A percentile compares a stretch with the other conserved stretches of the same genome.
phyloP scores from a whole-genome alignment of 2,329 filamentous ascomycete genomes.

The Achaetomium macrosporum region DNA sequence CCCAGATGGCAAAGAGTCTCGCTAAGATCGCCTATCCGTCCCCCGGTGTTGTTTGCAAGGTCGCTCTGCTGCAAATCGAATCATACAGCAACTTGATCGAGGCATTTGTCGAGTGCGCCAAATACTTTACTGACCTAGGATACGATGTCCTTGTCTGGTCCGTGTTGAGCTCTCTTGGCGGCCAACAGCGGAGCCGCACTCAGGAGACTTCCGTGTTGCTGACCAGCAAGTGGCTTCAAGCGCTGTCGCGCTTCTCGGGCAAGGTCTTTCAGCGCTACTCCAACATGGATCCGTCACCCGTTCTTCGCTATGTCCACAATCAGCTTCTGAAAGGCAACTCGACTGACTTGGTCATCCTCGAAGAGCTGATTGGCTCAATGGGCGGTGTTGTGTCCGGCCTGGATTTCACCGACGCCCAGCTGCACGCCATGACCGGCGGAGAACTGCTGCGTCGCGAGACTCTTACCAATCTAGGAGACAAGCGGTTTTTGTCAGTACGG shows the following conservation, averaged over 20 bases:
- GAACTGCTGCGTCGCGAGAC: conserved; percentile 73
- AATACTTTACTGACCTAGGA: conserved; percentile 86
- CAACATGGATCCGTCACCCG: conserved; percentile 73
- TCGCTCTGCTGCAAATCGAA: conserved; percentile 85
- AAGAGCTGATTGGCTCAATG: conserved; percentile 88
- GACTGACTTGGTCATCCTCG: conserved; percentile 84
- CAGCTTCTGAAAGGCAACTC: conserved; percentile 79
- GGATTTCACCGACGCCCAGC: conserved; percentile 82
- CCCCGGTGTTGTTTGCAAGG: conserved; percentile 84
- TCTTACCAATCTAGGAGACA: conserved; percentile 73
- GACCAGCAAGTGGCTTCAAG: conserved; percentile 87
- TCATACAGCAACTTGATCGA: conserved; percentile 93
- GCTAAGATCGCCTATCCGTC: conserved; percentile 90
- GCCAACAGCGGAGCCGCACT: conserved; percentile 57
- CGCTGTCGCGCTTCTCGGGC: conserved; percentile 83
- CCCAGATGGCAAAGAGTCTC: conserved; percentile 77
- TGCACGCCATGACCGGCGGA: conserved; percentile 83
- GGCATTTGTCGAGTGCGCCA: conserved; percentile 87
- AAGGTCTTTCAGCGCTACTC: conserved; percentile 83
- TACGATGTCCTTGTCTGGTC: conserved; percentile 95
- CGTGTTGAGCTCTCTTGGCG: conserved; percentile 65
- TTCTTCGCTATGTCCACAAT: conserved; percentile 83
- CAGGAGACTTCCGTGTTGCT: conserved; percentile 60
- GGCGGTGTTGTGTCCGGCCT: conserved; percentile 82
- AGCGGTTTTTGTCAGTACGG: conserved; percentile 66